Conservation (phyloP, 305 asterid species). For the Plantago coronopus region DNA sequence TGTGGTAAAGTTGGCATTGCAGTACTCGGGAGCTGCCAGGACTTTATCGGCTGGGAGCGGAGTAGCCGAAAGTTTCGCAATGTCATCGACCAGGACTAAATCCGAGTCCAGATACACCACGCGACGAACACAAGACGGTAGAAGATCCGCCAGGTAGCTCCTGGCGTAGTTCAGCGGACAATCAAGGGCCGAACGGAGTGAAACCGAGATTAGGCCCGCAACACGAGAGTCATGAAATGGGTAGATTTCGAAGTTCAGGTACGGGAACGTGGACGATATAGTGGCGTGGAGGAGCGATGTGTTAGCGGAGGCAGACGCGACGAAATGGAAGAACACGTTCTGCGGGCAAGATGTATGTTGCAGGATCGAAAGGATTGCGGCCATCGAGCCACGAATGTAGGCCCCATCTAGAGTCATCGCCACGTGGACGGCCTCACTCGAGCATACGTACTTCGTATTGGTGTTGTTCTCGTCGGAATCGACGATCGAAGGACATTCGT, state of each 20-base stretch:
- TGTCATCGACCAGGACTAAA: slow-evolving; percentile 41
- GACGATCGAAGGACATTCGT: slow-evolving; percentile 7
- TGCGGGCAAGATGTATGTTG: slow-evolving; percentile 54
- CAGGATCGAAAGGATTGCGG: slow-evolving; percentile 48
- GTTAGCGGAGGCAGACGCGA: slow-evolving; percentile 35
- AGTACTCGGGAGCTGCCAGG: slow-evolving; percentile 48
- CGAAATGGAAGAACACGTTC: slow-evolving; percentile 36
- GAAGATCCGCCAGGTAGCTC: slow-evolving; percentile 38
- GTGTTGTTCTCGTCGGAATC: neutral
- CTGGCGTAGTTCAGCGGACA: slow-evolving; percentile 53
- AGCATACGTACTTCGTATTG: neutral
- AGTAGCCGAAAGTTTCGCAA: slow-evolving; percentile 32
- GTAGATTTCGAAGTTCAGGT: slow-evolving; percentile 41
- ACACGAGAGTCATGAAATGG: slow-evolving; percentile 42
- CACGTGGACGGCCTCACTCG: slow-evolving; percentile 31
- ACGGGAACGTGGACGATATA: slow-evolving; percentile 27
- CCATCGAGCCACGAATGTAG: slow-evolving; percentile 51
- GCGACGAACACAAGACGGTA: slow-evolving; percentile 37
- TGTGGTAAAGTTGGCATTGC: slow-evolving; percentile 41
- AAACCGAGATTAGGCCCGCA: slow-evolving; percentile 35
- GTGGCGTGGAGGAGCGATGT: slow-evolving; percentile 8
- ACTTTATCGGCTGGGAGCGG: slow-evolving; percentile 9
- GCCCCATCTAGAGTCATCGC: slow-evolving; percentile 50
- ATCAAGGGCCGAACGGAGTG: slow-evolving; percentile 40
- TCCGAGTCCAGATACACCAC: slow-evolving; percentile 47